These are phyloP conservation scores for Ogataea ganodermae DNA, from an alignment of 805 yeast genomes.

Conservation along the genomic window DNA sequence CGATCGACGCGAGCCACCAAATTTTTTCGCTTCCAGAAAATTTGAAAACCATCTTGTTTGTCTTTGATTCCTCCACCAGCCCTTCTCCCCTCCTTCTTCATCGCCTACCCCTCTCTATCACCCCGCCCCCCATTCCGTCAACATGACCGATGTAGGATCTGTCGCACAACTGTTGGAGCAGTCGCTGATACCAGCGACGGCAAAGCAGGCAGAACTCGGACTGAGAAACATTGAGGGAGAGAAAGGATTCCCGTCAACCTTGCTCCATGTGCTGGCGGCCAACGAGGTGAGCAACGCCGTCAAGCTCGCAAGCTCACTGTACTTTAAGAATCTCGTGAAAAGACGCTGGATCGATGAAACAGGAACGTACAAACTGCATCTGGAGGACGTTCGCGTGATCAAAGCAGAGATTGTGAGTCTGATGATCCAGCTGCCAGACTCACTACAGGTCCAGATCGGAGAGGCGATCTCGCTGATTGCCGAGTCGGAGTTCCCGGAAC, in stretches of 20 bases:
- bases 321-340: conserved; percentile 83
- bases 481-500: conserved; percentile 90
- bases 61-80: too few relatives aligned
- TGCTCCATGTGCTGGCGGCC: conserved; percentile 78
- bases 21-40: conserved; percentile 6
- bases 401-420: conserved; percentile 79
- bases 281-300: conserved; percentile 52
- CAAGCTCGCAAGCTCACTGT: conserved; percentile 85
- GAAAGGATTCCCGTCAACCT: conserved; percentile 73
- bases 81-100: neutral
- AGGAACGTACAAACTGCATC: conserved; percentile 69
- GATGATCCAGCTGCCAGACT: conserved; percentile 79
- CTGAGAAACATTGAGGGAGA: conserved; percentile 62
- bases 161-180: conserved; percentile 59
- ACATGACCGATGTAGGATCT: conserved; percentile 48
- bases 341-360: conserved; percentile 90
- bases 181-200: conserved; percentile 62
- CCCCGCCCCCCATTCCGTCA: neutral
- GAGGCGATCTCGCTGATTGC: conserved; percentile 93
- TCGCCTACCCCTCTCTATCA: too few relatives aligned
- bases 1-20: neutral
- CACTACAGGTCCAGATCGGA: conserved; percentile 89
- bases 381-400: conserved; percentile 63
- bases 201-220: conserved; percentile 67
- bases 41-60: neutral